Evolutionary conservation across 2,329 filamentous ascomycete species (phyloP).

Genomic region (Mycocentrospora acerina): DNA sequence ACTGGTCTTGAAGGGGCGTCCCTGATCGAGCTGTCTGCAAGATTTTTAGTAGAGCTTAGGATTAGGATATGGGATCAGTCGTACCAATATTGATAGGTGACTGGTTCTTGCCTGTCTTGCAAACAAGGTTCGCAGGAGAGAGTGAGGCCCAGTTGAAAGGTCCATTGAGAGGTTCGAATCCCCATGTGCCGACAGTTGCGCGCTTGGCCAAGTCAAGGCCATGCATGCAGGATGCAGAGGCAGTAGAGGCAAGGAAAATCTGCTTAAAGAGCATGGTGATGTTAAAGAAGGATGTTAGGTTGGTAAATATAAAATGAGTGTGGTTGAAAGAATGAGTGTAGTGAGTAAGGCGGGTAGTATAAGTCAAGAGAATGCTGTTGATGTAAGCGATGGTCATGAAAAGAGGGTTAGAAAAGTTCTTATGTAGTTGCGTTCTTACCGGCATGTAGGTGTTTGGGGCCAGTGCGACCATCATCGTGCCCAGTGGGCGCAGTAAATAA

Average conservation of each 20-base stretch:
- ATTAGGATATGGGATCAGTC: slow-evolving; percentile 3
- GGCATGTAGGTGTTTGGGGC: too few species aligned
- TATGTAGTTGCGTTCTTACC: too few species aligned
- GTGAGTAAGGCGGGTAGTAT: too few species aligned
- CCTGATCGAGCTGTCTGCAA: slow-evolving; percentile 33
- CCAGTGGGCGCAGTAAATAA: too few species aligned
- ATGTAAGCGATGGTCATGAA: too few species aligned
- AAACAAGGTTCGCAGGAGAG: slow-evolving; percentile 47
- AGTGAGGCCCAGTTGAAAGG: slow-evolving; percentile 57
- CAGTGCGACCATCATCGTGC: too few species aligned
- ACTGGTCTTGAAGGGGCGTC: slow-evolving; percentile 31
- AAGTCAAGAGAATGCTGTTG: too few species aligned
- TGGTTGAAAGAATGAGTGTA: too few species aligned
- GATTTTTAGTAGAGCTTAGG: slow-evolving; percentile 10
- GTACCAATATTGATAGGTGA: slow-evolving; percentile 59
- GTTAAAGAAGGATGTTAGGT: background rate
- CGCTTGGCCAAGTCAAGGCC: slow-evolving; percentile 44
- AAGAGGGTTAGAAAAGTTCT: too few species aligned
- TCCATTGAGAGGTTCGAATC: slow-evolving; percentile 47
- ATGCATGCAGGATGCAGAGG: slow-evolving; percentile 45
- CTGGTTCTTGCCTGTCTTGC: slow-evolving; percentile 53
- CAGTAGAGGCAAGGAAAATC: slow-evolving; percentile 35
- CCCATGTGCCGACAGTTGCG: slow-evolving; percentile 41
- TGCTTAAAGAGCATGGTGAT: slow-evolving; percentile 35
- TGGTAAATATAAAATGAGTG: background rate